Evolutionary conservation across 257 asterid species (phyloP), one percentile per base, ranked within the genome.

Genomic region (Petunia secreta): DNA sequence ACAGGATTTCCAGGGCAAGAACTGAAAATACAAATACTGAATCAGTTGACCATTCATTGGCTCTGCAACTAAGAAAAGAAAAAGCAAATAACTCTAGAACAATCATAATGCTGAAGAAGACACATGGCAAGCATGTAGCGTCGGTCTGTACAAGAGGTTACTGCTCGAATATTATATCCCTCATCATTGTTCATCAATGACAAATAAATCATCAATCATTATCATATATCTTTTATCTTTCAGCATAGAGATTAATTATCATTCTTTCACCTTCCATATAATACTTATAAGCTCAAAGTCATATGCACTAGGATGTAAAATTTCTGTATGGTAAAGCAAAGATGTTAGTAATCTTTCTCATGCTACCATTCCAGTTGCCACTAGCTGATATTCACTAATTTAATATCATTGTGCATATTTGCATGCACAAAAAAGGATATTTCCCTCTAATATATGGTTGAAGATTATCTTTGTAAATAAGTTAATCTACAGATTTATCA

Each of bases 361-460:
- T 44, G 59, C 59, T 46, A 25, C 43, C 59, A 68, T 15, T 4
- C 34, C 25, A 69, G 2, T 46, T 69, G 58, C 11, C 16, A 69
- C 10, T 46, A 69, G 10, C 77, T 69, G 77, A 69, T 16, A 44
- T 68, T 68, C 76, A 16, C 59, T 69, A 16, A 46, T 69, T 69
- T 46, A 69, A 69, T 69, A 69, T 48, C 43, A 46, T 46, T 52
- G 46, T 3, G 1, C 6, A 16, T 69, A 38, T 68, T 11, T n/a
- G 44, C 39, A 43, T 67, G 75, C 75, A 43, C 8, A 13, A 16
- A 68, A 44, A 68, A n/a, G 36, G 36, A 68, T 68, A 46, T 69
- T 69, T 69, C 59, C 58, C 43, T 46, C 39, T 8, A 16, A 46
- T 46, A 0, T 69, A 25, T 2, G 0, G 10, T 25, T 68, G 38